Conservation (phyloP, 768 basidiomycete species). For the Tylopilus balloui region DNA sequence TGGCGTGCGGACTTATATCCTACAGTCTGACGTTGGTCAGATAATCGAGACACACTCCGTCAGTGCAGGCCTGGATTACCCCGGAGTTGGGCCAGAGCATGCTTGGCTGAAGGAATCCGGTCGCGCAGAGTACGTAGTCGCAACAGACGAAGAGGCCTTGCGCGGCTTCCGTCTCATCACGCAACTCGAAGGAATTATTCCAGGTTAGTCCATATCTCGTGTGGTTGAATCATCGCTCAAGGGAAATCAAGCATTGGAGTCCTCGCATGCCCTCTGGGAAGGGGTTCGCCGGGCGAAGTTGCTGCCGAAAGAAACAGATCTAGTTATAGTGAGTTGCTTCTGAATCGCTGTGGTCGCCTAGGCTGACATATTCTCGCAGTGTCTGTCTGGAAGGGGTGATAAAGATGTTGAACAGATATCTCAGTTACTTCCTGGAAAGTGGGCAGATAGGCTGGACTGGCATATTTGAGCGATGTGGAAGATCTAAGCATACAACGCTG, state of each 20-base stretch:
- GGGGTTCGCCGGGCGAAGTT: conserved; percentile 82
- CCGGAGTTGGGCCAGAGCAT: conserved; percentile 97
- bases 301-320: conserved; percentile 75
- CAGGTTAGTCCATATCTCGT: conserved; percentile 47
- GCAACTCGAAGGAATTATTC: conserved; percentile 95
- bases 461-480: conserved; percentile 46
- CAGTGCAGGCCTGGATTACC: conserved; percentile 94
- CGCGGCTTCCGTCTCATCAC: conserved; percentile 90
- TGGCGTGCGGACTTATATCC: conserved; percentile 91
- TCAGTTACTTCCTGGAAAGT: conserved; percentile 85
- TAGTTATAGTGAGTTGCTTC: conserved; percentile 74
- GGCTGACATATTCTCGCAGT: conserved; percentile 42
- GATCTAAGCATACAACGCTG: no score
- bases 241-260: conserved; percentile 69
- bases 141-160: conserved; percentile 91
- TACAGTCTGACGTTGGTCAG: conserved; percentile 86
- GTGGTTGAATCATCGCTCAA: conserved; percentile 6
- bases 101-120: conserved; percentile 95
- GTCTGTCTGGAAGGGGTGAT: conserved; percentile 92
- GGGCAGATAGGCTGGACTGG: conserved; percentile 94
- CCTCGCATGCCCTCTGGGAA: conserved; percentile 94
- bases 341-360: background rate
- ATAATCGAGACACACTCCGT: conserved; percentile 97
- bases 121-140: conserved; percentile 87
- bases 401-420: conserved; percentile 98